Evolutionary conservation across 352 stramenopile genomes (phyloP).

Genomic region (Phytophthora pinifolia): DNA sequence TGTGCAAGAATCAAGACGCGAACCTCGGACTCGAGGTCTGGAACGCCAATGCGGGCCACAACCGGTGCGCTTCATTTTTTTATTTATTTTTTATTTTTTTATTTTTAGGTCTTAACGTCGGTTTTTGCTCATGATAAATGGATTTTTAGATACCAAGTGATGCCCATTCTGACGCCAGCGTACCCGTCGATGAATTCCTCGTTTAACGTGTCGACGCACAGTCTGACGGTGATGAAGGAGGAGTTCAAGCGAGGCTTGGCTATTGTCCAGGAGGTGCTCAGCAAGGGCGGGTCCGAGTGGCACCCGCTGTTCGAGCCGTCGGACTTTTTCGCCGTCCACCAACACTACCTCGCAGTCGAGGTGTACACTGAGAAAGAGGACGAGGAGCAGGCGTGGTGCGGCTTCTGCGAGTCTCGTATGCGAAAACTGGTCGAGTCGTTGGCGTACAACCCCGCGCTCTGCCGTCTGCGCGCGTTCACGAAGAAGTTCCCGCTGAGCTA

Average conservation of each 20-base stretch:
- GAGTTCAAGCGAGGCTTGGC: slow-evolving; percentile 87
- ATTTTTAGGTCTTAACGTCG: slow-evolving; percentile 7
- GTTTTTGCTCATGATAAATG: neutral
- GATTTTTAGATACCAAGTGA: slow-evolving; percentile 88
- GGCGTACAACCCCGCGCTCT: slow-evolving; percentile 80
- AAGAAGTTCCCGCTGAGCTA: slow-evolving; percentile 84
- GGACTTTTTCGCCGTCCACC: slow-evolving; percentile 88
- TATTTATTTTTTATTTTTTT: slow-evolving; percentile 7
- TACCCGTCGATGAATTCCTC: slow-evolving; percentile 99
- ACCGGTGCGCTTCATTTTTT: slow-evolving; percentile 40
- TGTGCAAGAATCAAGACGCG: slow-evolving; percentile 86
- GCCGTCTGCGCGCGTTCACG: slow-evolving; percentile 78
- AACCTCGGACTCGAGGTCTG: slow-evolving; percentile 88
- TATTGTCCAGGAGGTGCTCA: slow-evolving; percentile 85
- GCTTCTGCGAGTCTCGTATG: slow-evolving; percentile 93
- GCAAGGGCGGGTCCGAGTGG: slow-evolving; percentile 82
- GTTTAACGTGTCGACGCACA: slow-evolving; percentile 96
- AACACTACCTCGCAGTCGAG: slow-evolving; percentile 91
- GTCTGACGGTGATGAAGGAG: slow-evolving; percentile 94
- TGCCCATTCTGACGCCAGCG: slow-evolving; percentile 98
- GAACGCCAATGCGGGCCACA: slow-evolving; percentile 87
- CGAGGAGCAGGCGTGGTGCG: slow-evolving; percentile 92
- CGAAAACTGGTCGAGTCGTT: slow-evolving; percentile 90
- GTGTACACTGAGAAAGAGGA: slow-evolving; percentile 89
- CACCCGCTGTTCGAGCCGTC: slow-evolving; percentile 75